These are phyloP conservation scores for Vickermania spadyakhi DNA, from an alignment of 208 protist genomes.

Conservation along the genomic window DNA sequence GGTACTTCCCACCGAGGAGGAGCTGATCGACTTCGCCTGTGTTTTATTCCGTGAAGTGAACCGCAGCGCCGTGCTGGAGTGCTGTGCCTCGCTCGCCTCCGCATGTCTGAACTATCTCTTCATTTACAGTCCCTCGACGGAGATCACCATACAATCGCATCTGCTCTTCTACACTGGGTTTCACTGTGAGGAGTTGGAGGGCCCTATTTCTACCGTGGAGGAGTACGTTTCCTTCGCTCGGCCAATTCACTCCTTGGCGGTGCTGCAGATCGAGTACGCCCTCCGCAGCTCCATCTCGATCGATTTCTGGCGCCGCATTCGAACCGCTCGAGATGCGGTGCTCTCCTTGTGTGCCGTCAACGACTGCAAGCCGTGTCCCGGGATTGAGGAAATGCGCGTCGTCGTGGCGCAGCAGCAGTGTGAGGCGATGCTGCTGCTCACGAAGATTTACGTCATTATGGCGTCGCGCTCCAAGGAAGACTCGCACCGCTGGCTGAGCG, in stretches of 20 bases:
- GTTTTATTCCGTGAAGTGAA: conserved; percentile 75
- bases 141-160: conserved; percentile 65
- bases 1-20: conserved; percentile 28
- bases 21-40: conserved; percentile 58
- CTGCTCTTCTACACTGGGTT: conserved; percentile 77
- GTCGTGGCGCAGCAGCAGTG: conserved; percentile 67
- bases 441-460: conserved; percentile 79
- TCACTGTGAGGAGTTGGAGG: conserved; percentile 72
- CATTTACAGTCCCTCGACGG: conserved; percentile 54
- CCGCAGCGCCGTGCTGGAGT: conserved; percentile 61
- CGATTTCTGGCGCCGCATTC: conserved; percentile 77
- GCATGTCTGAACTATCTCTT: conserved; percentile 81
- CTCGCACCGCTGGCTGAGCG: conserved; percentile 45
- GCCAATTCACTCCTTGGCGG: conserved; percentile 61
- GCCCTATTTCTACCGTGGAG: conserved; percentile 65
- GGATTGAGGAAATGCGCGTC: conserved; percentile 44
- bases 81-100: conserved; percentile 66
- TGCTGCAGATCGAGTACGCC: conserved; percentile 72
- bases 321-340: conserved; percentile 65
- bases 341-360: conserved; percentile 66
- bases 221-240: conserved; percentile 78
- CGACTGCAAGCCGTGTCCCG: conserved; percentile 39
- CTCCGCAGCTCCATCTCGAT: conserved; percentile 61
- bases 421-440: conserved; percentile 61
- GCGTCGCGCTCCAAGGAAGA: conserved; percentile 62